Base-by-base conservation (phyloP, 805 yeast genomes). In the Myxozyma monticola region DNA sequence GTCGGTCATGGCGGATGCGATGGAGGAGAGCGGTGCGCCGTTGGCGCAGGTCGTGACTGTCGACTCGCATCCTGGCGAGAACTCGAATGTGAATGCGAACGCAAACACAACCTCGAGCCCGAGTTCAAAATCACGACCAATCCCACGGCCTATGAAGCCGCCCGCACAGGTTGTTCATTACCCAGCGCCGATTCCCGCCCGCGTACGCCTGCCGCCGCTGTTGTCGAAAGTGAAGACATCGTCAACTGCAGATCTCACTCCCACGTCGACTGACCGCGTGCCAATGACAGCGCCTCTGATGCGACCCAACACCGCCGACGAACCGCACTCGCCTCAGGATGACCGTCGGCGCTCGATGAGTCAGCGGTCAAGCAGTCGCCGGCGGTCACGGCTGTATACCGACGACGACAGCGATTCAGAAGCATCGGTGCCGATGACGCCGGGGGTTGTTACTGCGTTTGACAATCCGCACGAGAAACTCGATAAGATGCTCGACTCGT, bases 171-270 rank as follows among this genome's bases (percentile, higher is more conserved):
- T 24, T 18, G 30, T 51, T 10, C 56, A 43, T 31, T 51, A 51
- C 37, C 56, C 56, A 4, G 52, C 51, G 15, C 56, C 56, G 28
- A 51, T 51, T 42, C 56, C 56, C 22, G 15, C 51, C 9, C 37
- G 42, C 17, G 38, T 51, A 25, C 28, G 43, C 21, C 37, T 51
- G 21, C 56, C 56, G 18, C 56, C 56, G 17, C 28, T 38, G 8
- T 41, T 51, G 15, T 24, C 54, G 4, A 40, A 42, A 37, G 12
- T 14, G 12, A 47, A 48, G 35, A 21, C 18, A 25, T 15, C 36
- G 7, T 17, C 37, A 14, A n/a, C 25, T 15, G 15, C 37, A 12
- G 34, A n/a, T 18, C n/a, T 26, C 5, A n/a, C 37, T 12, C 10
- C 4, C 17, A 3, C 47, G 20, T 14, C 33, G 12, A 15, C 31